Evolutionary conservation across 176 grass and related monocot species (phyloP), one percentile per base, ranked within the genome.

Genomic region (Raddia guianensis): DNA sequence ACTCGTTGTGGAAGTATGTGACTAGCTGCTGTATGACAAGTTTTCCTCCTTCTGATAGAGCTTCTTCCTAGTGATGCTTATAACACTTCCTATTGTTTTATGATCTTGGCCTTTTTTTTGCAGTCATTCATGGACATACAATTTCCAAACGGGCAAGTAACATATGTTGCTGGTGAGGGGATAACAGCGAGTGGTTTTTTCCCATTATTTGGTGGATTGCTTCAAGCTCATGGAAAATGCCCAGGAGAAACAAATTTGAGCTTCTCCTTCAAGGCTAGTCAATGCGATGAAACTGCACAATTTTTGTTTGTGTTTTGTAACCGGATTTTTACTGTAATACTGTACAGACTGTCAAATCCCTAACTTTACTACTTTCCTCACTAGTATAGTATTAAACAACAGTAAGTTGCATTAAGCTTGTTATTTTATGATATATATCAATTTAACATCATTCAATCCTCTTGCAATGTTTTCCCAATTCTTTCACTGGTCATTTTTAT

Each of bases 51-150:
- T 84, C 27, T 0, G 0, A 0, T 32, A 37, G 21, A 34, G 20
- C 12, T 79, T 59, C n/a, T 52, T 80, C n/a, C 27, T 55, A 50
- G 71, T 48, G 9, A 75, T 77, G 20, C 12, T 49, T 0, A 8
- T 77, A 45, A 58, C 12, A 50, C 49, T 44, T 52, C 50, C 11
- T 63, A 44, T 15, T 2, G 5, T 77, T 27, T 77, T 66, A 74
- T 79, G 34, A 40, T 75, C 20, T 76, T 87, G 19, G 37, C 72
- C 66, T 79, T 86, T 86, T 67, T 73, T 34, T 78, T 86, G 32
- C 82, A 99, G 92, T 91, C 92, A n/a, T 99, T 93, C 76, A 89
- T 99, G 96, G 96, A 99, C 73, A 72, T 95, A 58, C 90, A 99
- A 63, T 99, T 91, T 49, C 93, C 96, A 69, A 95, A 93, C 82